These are phyloP conservation scores for Coprinopsis sp. DNA, from an alignment of 768 basidiomycete species.

Conservation along the genomic window DNA sequence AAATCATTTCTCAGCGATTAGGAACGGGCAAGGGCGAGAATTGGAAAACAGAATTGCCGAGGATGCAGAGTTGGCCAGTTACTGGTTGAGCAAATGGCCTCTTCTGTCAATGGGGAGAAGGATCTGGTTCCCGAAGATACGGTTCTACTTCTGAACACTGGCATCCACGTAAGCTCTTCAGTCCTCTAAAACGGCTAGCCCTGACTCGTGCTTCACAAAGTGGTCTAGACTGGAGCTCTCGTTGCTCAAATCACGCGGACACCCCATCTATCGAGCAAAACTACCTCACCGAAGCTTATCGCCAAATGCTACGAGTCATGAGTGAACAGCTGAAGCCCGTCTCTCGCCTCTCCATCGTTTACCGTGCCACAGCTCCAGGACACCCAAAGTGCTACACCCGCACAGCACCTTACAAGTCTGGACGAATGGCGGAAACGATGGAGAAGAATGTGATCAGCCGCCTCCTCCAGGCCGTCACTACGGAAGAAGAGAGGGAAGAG, in stretches of 20 bases:
- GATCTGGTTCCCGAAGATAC: conserved; percentile 23
- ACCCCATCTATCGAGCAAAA: conserved; percentile 23
- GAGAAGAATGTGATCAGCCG: conserved; percentile 4
- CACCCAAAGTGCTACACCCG: conserved; percentile 11
- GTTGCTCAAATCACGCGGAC: conserved; percentile 20
- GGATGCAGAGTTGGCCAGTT: conserved; percentile 24
- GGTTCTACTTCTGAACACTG: conserved; percentile 25
- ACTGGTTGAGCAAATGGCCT: conserved; percentile 19
- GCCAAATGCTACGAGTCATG: conserved; percentile 20
- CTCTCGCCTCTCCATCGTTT: conserved; percentile 9
- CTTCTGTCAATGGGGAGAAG: conserved; percentile 19
- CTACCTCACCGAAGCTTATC: conserved; percentile 23
- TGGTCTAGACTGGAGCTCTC: conserved; percentile 26
- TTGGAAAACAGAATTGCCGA: conserved; percentile 23
- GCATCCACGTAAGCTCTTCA: conserved; percentile 19
- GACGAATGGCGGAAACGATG: background rate
- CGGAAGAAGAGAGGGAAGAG: background rate
- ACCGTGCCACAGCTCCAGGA: conserved; percentile 13
- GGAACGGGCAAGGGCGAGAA: conserved; percentile 17
- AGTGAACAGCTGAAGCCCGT: conserved; percentile 4
- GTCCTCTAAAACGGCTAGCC: background rate
- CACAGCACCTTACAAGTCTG: conserved; percentile 1
- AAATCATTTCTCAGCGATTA: conserved; percentile 21
- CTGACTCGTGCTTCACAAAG: conserved; percentile 9
- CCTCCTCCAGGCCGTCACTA: background rate